Conservation (phyloP, 2,329 filamentous ascomycete species). For the Triangularia setosa region DNA sequence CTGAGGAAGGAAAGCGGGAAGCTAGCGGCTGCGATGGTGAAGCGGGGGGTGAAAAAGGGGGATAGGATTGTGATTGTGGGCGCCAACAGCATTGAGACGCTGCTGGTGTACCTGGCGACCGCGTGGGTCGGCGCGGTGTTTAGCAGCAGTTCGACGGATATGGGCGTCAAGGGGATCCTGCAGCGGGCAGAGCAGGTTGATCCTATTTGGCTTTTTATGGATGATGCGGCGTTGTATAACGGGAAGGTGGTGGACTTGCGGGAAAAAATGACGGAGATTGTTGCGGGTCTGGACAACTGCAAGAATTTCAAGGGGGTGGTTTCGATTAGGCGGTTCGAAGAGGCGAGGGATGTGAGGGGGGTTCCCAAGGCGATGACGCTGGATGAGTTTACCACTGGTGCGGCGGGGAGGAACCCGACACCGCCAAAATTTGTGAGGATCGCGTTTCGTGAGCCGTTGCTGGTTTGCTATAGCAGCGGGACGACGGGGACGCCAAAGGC, state of each 20-base stretch:
- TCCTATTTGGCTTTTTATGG: conserved; percentile 78
- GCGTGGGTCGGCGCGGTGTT: conserved; percentile 71
- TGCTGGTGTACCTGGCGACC: conserved; percentile 66
- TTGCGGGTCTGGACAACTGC: conserved; percentile 58
- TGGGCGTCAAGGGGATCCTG: conserved; percentile 74
- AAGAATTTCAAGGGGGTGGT: conserved; percentile 60
- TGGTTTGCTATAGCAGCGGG: conserved; percentile 75
- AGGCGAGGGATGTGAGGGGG: conserved; percentile 53
- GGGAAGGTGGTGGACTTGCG: conserved; percentile 69
- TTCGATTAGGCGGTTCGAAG: conserved; percentile 61
- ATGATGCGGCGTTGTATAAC: conserved; percentile 76
- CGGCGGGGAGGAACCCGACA: conserved; percentile 27
- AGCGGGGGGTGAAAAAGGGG: conserved; percentile 62
- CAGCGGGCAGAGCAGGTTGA: conserved; percentile 71
- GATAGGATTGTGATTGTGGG: conserved; percentile 74
- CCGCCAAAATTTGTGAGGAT: conserved; percentile 53
- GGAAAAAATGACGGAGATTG: conserved; percentile 65
- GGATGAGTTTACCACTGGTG: conserved; percentile 42
- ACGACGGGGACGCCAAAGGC: conserved; percentile 83
- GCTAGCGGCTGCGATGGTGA: conserved; percentile 63
- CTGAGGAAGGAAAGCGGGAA: conserved; percentile 56
- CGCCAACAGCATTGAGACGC: conserved; percentile 70
- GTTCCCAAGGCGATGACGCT: conserved; percentile 48
- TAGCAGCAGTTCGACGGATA: conserved; percentile 74
- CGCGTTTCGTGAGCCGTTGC: conserved; percentile 68